Evolutionary conservation across 192 early-diverging fungal genomes (phyloP).

Genomic region (Geranomyces michiganensis): DNA sequence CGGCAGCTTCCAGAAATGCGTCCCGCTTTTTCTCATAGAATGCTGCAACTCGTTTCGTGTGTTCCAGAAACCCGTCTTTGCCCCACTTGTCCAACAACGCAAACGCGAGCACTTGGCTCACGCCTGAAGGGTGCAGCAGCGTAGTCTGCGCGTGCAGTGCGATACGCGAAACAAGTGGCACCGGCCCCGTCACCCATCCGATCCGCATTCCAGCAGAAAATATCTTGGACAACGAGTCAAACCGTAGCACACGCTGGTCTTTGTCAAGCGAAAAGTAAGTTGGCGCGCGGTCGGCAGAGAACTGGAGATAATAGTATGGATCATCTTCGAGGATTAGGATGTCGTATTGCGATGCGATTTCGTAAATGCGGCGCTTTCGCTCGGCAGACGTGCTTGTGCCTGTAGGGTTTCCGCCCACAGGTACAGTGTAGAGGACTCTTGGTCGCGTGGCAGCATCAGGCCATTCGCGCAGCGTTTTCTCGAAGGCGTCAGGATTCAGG

Average conservation of each 20-base stretch:
- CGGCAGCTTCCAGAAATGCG: slow-evolving; percentile 64
- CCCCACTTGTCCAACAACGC: slow-evolving; percentile 80
- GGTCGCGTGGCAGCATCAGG: slow-evolving; percentile 27
- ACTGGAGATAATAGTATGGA: slow-evolving; percentile 93
- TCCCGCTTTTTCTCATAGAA: slow-evolving; percentile 78
- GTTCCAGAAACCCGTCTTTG: slow-evolving; percentile 74
- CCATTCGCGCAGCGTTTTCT: slow-evolving; percentile 38
- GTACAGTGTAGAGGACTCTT: slow-evolving; percentile 64
- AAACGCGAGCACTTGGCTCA: slow-evolving; percentile 77
- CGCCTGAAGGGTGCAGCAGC: slow-evolving; percentile 80
- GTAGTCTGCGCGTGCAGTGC: slow-evolving; percentile 80
- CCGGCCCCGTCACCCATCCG: slow-evolving; percentile 72
- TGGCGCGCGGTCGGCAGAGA: slow-evolving; percentile 53
- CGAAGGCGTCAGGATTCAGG: slow-evolving; percentile 39
- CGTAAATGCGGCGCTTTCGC: slow-evolving; percentile 79
- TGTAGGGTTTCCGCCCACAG: slow-evolving; percentile 89
- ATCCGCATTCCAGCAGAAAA: slow-evolving; percentile 84
- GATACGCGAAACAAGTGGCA: slow-evolving; percentile 75
- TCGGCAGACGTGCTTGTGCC: slow-evolving; percentile 77
- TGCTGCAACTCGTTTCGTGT: slow-evolving; percentile 65
- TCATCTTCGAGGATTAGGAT: slow-evolving; percentile 94
- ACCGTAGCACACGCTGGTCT: slow-evolving; percentile 86
- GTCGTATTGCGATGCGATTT: slow-evolving; percentile 72
- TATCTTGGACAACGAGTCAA: slow-evolving; percentile 93
- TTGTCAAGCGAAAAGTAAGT: slow-evolving; percentile 89